phyloP scores from a whole-genome alignment of 2,329 filamentous ascomycete genomes.

The Botrytis fragariae region DNA sequence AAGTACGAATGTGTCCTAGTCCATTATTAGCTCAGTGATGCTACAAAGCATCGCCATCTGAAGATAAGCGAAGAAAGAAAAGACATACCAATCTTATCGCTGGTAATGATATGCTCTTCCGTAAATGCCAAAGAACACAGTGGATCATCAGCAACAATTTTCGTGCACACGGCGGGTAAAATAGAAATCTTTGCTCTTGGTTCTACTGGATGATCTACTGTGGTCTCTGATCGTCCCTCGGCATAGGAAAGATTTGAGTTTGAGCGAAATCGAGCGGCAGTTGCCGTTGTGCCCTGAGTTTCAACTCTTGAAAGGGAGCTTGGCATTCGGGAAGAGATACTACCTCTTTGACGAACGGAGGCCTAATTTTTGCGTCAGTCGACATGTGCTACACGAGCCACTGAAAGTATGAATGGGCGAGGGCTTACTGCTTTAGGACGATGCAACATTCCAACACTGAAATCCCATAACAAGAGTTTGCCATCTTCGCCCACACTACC shows the following conservation, averaged over 20 bases:
- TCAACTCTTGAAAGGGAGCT: conserved; percentile 55
- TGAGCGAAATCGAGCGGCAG: conserved; percentile 61
- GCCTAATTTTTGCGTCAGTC: conserved; percentile 39
- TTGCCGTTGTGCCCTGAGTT: conserved; percentile 53
- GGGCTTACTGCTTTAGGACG: conserved; percentile 75
- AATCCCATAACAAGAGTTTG: conserved; percentile 90
- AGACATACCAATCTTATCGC: conserved; percentile 79
- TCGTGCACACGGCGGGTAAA: conserved; percentile 75
- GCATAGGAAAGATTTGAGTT: conserved; percentile 63
- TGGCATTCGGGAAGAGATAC: conserved; percentile 50
- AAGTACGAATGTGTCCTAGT: conserved; percentile 33
- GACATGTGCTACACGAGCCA: conserved; percentile 22
- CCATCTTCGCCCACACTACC: conserved; percentile 95
- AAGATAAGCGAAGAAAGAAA: not conserved
- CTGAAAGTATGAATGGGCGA: conserved; percentile 23
- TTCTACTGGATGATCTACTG: conserved; percentile 76
- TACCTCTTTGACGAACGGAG: conserved; percentile 53
- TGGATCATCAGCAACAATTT: conserved; percentile 80
- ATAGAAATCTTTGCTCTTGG: conserved; percentile 80
- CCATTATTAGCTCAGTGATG: not conserved
- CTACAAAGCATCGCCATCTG: not conserved
- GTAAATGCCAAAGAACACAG: conserved; percentile 91
- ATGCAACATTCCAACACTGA: conserved; percentile 94
- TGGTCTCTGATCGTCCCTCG: conserved; percentile 52
- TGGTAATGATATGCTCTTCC: conserved; percentile 87